Evolutionary conservation across 495 filamentous ascomycete genomes (phyloP).

Genomic region (Lepraria neglecta): DNA sequence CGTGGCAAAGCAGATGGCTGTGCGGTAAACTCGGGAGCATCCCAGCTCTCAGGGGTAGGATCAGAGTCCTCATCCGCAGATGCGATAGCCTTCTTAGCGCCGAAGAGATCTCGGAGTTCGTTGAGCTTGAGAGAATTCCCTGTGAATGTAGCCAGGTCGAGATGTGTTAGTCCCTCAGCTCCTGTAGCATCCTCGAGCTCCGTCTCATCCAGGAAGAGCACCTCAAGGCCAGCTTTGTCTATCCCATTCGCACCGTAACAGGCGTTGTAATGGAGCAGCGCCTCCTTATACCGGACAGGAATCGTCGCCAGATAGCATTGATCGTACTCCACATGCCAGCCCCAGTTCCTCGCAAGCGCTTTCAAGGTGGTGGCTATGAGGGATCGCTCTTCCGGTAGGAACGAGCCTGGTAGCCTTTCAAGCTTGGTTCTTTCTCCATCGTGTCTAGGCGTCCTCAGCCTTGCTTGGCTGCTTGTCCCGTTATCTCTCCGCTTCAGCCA

Average conservation of each 20-base stretch:
- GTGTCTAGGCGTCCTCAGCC: neutral
- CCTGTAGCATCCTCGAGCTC: slow-evolving; percentile 32
- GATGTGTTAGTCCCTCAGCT: slow-evolving; percentile 48
- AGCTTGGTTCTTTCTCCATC: slow-evolving; percentile 23
- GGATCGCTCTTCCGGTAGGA: slow-evolving; percentile 42
- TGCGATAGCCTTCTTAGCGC: slow-evolving; percentile 1
- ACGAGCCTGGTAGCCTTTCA: slow-evolving; percentile 38
- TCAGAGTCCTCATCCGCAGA: slow-evolving; percentile 18
- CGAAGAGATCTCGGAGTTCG: slow-evolving; percentile 48
- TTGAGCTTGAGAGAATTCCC: slow-evolving; percentile 54
- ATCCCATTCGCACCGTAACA: slow-evolving; percentile 36
- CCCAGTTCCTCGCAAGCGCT: slow-evolving; percentile 61
- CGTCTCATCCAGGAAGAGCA: slow-evolving; percentile 31
- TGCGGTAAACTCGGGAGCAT: neutral
- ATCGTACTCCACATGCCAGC: slow-evolving; percentile 59
- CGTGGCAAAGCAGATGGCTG: slow-evolving; percentile 21
- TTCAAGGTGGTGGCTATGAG: slow-evolving; percentile 55
- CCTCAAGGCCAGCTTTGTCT: slow-evolving; percentile 20
- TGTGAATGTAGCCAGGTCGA: slow-evolving; percentile 60
- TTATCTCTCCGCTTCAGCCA: slow-evolving; percentile 16
- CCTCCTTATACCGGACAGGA: slow-evolving; percentile 53
- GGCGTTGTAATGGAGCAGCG: slow-evolving; percentile 58
- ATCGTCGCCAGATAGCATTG: slow-evolving; percentile 58
- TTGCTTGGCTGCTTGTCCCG: neutral
- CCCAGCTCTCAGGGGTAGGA: slow-evolving; percentile 17